A percentile compares a stretch with the other conserved stretches of the same genome.
These are phyloP conservation scores for Xylaria sp. DNA, from an alignment of 2,329 filamentous ascomycete genomes.

Conservation along the genomic window DNA sequence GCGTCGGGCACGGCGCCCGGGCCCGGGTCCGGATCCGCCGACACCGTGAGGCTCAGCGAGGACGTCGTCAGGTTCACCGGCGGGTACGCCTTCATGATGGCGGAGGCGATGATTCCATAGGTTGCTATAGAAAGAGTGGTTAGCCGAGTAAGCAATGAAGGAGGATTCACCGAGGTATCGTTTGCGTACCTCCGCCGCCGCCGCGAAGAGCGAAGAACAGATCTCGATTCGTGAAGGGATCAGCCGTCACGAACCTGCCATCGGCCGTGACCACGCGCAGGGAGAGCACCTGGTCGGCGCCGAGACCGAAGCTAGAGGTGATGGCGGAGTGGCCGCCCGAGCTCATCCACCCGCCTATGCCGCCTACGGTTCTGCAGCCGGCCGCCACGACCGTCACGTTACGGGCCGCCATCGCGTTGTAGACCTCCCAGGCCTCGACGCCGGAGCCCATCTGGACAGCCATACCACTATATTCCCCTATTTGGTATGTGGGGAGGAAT, in stretches of 20 bases:
- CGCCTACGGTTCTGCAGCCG: conserved; percentile 38
- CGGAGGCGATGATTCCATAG: conserved; percentile 37
- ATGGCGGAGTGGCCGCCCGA: conserved; percentile 55
- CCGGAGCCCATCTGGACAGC: conserved; percentile 44
- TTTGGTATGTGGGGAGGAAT: conserved; percentile 39
- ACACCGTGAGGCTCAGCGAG: conserved; percentile 26
- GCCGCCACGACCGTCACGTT: conserved; percentile 38
- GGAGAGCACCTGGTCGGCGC: conserved; percentile 54
- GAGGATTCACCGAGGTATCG: neutral
- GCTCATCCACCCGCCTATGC: conserved; percentile 54
- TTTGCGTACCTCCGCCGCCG: conserved; percentile 48
- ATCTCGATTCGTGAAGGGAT: conserved; percentile 49
- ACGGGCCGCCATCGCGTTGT: conserved; percentile 35
- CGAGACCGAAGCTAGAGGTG: conserved; percentile 51
- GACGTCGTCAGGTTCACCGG: conserved; percentile 27
- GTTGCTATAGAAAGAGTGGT: conserved; percentile 25
- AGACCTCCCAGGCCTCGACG: conserved; percentile 39
- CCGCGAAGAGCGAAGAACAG: conserved; percentile 59
- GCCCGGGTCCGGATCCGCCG: conserved; percentile 1
- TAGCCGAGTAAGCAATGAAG: neutral
- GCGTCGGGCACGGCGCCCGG: conserved; percentile 18
- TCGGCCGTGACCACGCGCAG: conserved; percentile 51
- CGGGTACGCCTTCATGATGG: conserved; percentile 37
- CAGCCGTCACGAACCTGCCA: conserved; percentile 50
- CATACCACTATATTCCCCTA: conserved; percentile 37